Evolutionary conservation across 352 stramenopile genomes (phyloP).

Genomic region (Pythium sp.): DNA sequence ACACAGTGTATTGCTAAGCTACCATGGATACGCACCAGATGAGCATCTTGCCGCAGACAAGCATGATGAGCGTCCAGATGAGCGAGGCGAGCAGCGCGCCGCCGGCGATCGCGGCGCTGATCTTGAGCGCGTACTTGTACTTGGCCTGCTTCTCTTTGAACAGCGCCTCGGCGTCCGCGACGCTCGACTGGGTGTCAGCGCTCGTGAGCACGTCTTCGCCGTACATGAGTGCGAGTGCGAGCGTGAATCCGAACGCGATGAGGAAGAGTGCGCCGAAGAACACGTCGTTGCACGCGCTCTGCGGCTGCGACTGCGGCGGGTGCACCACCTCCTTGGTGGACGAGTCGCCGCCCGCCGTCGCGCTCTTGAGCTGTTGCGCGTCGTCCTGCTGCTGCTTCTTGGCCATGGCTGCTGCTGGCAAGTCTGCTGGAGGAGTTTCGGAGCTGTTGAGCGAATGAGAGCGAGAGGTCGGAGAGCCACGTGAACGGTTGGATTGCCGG

Average conservation of each 20-base stretch:
- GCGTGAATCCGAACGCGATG: constrained; percentile 22
- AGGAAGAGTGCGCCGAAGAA: constrained; percentile 28
- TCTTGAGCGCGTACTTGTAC: constrained; percentile 54
- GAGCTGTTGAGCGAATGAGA: not conserved
- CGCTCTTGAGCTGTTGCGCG: constrained; percentile 11
- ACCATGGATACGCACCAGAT: constrained; percentile 37
- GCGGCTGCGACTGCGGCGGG: constrained; percentile 25
- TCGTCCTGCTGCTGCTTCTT: constrained; percentile 7
- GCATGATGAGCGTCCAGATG: constrained; percentile 53
- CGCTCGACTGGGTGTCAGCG: constrained; percentile 13
- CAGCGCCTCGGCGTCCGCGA: constrained; percentile 12
- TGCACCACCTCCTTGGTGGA: constrained; percentile 15
- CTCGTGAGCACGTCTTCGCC: constrained; percentile 26
- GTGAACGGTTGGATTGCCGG: not conserved
- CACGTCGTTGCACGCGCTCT: constrained; percentile 25
- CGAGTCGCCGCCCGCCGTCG: constrained; percentile 3
- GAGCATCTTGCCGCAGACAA: constrained; percentile 54
- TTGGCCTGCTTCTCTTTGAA: constrained; percentile 50
- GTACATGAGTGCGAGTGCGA: constrained; percentile 26
- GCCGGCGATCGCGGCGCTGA: constrained; percentile 42
- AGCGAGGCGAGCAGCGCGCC: constrained; percentile 36
- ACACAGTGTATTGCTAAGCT: not conserved
- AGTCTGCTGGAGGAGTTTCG: not conserved
- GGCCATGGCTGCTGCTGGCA: constrained; percentile 2
- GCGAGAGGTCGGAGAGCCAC: not conserved